Evolutionary conservation across 148 eudicot genomes (phyloP), one percentile per base, ranked within the genome.

Genomic region (Diospyros kaki): DNA sequence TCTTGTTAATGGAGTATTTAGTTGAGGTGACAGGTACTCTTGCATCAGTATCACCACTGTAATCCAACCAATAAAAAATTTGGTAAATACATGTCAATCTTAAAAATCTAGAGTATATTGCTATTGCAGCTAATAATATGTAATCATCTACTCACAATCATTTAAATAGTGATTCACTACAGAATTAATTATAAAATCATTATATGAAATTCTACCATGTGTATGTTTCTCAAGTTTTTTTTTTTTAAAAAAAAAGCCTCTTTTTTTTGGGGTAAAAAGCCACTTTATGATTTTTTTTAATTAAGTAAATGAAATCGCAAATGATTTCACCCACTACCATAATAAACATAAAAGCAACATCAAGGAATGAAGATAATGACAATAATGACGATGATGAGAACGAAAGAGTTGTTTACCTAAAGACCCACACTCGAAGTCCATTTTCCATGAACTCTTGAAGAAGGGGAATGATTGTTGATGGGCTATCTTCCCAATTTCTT

Each of bases 1-100:
- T 81, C 41, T 39, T 64, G 1, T 80, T 75, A 1, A 92, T 51
- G 2, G 97, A 85, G 15, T 81, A 73, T 75, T 79, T 78, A 2
- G 97, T 89, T 73, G 92, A 89, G n/a, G 94, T 89, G 41, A 92
- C 91, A 4, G 94, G 94, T 66, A 92, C 52, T 17, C 86, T 84
- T 83, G 86, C 94, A 76, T 89, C 97, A 18, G 73, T 77, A 73
- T 92, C 97, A 12, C 97, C 97, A 40, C 97, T 91, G 86, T 68
- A 73, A 64, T 2, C 15, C 51, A 59, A 9, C 17, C 66, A 64
- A 43, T 43, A 64, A 11, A 14, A 43, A 43, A 43, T 43, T 39
- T 15, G 12, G 28, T 43, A 41, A 48, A 48, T 48, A 48, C 8
- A 4, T 4, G 4, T 48, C 52, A 48, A 48, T 48, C 28, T 28